Percentiles rank a stretch among this genome's conserved stretches.
phyloP scores from a whole-genome alignment of 2,329 filamentous ascomycete species.

The Emmonsiellopsis sp. region DNA sequence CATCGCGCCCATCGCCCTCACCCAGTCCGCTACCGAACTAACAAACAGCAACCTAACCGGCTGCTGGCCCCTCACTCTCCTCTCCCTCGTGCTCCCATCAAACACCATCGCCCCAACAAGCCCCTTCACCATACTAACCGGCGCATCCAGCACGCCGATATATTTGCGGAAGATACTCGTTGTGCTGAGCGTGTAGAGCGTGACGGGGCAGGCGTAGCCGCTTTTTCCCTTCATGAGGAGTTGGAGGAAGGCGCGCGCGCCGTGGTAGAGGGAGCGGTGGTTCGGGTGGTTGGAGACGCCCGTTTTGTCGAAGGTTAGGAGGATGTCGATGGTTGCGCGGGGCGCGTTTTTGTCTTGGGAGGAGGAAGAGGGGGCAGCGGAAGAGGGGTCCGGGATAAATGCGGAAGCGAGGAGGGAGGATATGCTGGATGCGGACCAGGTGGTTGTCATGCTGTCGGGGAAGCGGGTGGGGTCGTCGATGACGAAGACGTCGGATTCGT shows the following conservation, averaged over 20 bases:
- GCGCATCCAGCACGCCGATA: conserved; percentile 61
- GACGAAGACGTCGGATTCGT: conserved; percentile 73
- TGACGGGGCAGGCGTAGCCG: conserved; percentile 63
- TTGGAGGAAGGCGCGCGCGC: conserved; percentile 63
- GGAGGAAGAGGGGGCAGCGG: conserved; percentile 11
- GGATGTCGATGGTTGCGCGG: conserved; percentile 58
- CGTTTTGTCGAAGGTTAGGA: conserved; percentile 79
- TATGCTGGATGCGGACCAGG: conserved; percentile 65
- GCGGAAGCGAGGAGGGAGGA: conserved; percentile 59
- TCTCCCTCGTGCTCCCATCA: conserved; percentile 1
- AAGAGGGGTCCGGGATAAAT: conserved; percentile 58
- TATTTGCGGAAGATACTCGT: conserved; percentile 75
- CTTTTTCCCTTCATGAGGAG: conserved; percentile 53
- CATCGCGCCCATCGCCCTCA: conserved; percentile 76
- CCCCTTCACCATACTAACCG: conserved; percentile 57
- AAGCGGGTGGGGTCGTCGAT: conserved; percentile 68
- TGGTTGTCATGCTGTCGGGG: conserved; percentile 75
- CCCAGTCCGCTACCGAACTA: conserved; percentile 54
- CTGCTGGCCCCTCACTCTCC: conserved; percentile 5
- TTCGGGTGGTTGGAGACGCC: conserved; percentile 88
- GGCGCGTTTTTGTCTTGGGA: conserved; percentile 36
- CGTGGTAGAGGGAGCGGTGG: conserved; percentile 80
- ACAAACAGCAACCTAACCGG: conserved; percentile 52
- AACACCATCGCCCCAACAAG: conserved; percentile 30
- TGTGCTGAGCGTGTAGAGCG: conserved; percentile 73